These are phyloP conservation scores for Elongisporangium anandrum DNA, from an alignment of 352 stramenopile species.

Conservation along the genomic window DNA sequence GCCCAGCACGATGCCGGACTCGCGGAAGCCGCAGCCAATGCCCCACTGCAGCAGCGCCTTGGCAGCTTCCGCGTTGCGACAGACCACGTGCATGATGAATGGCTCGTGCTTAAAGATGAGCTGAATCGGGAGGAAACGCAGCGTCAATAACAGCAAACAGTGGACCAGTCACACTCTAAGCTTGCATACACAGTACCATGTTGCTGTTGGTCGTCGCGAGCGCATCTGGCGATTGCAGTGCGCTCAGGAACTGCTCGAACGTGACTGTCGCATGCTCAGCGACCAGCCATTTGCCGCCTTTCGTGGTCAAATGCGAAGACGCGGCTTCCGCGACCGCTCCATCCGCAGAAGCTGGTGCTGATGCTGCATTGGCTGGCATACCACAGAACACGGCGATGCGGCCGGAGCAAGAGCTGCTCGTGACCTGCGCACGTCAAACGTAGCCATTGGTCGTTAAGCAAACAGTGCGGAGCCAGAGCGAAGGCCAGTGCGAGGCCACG, in stretches of 20 bases:
- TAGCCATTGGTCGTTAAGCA: background rate
- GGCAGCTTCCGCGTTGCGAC: conserved; percentile 67
- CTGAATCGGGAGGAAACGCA: conserved; percentile 8
- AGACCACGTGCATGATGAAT: conserved; percentile 92
- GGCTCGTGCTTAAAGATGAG: conserved; percentile 90
- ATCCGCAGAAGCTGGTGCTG: conserved; percentile 1
- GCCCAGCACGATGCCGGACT: conserved; percentile 86
- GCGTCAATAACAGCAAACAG: background rate
- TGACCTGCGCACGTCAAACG: conserved; percentile 42
- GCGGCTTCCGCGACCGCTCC: conserved; percentile 5
- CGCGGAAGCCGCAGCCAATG: conserved; percentile 78
- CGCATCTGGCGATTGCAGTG: conserved; percentile 35
- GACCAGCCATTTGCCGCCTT: conserved; percentile 87
- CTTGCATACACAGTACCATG: conserved; percentile 35
- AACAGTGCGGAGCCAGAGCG: background rate
- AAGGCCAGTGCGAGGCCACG: conserved; percentile 6
- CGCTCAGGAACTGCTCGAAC: conserved; percentile 54
- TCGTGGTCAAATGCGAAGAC: conserved; percentile 78
- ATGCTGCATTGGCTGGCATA: conserved; percentile 15
- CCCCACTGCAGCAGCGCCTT: conserved; percentile 83
- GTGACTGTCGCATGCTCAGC: conserved; percentile 75
- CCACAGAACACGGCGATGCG: conserved; percentile 86
- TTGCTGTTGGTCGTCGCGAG: conserved; percentile 33
- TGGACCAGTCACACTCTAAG: background rate
- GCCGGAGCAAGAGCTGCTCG: conserved; percentile 89